These are phyloP conservation scores for Diaporthe ampelina DNA, from an alignment of 2,329 filamentous ascomycete genomes.

Conservation along the genomic window DNA sequence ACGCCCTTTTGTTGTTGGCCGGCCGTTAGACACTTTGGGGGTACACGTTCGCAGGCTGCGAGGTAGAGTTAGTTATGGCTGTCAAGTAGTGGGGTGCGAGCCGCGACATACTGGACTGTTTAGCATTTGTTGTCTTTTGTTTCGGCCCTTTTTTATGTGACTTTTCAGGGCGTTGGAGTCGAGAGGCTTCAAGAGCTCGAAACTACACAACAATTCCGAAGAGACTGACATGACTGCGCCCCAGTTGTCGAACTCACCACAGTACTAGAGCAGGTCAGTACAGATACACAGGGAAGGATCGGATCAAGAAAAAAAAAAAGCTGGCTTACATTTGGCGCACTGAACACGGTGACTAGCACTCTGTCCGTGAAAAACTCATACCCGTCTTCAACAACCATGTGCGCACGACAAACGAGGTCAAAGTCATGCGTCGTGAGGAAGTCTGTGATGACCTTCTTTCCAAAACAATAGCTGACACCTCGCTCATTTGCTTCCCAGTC, in stretches of 20 bases:
- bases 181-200: constrained; percentile 94
- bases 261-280: constrained; percentile 75
- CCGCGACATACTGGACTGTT: constrained; percentile 89
- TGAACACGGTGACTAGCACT: constrained; percentile 96
- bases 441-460: constrained; percentile 97
- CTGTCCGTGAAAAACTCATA: constrained; percentile 99
- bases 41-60: constrained; percentile 41
- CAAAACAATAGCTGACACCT: constrained; percentile 98
- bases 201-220: constrained; percentile 92
- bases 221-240: constrained; percentile 99
- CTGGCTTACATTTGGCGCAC: constrained; percentile 90
- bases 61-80: constrained; percentile 1
- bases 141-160: constrained; percentile 98
- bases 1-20: constrained; percentile 8
- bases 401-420: constrained; percentile 94
- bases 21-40: constrained; percentile 42
- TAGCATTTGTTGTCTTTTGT: constrained; percentile 93
- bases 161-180: constrained; percentile 97
- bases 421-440: constrained; percentile 97
- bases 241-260: constrained; percentile 99
- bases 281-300: background rate
- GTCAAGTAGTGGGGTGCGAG: background rate
- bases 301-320: background rate
- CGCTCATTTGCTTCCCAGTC: constrained; percentile 99
- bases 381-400: constrained; percentile 99